Conservation (phyloP, 441 rosid species). For the Codiaeum variegatum region DNA sequence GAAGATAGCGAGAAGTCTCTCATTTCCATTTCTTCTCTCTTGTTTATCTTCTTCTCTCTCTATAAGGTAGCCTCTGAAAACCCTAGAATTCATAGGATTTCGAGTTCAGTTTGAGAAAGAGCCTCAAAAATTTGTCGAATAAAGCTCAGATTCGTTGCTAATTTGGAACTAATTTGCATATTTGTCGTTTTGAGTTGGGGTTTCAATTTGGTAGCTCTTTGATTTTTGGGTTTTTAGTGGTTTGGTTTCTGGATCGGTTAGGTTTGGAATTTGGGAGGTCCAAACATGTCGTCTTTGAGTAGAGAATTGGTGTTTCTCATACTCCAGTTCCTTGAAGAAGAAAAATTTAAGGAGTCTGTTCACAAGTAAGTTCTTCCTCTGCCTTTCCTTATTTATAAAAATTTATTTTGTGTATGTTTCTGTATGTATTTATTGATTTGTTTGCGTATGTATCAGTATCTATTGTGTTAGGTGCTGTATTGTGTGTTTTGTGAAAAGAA, state of each 20-base stretch:
- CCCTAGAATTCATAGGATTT: constrained; percentile 61
- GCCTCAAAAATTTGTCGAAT: constrained; percentile 5
- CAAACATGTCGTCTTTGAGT: constrained; percentile 70
- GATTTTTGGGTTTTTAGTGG: background rate
- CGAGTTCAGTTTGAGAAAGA: constrained; percentile 22
- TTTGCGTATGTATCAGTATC: background rate
- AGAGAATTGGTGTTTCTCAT: constrained; percentile 88
- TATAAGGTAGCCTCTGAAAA: constrained; percentile 50
- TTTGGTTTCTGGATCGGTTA: constrained; percentile 17
- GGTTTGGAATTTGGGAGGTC: background rate
- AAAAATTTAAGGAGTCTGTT: constrained; percentile 80
- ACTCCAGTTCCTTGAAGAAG: constrained; percentile 92
- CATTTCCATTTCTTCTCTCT: constrained; percentile 30
- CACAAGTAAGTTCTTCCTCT: constrained; percentile 49
- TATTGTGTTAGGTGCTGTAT: background rate
- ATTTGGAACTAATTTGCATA: constrained; percentile 4
- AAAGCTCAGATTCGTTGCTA: constrained; percentile 24
- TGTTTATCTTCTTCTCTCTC: constrained; percentile 22
- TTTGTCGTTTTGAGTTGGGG: constrained; percentile 4
- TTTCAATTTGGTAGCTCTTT: constrained; percentile 16
- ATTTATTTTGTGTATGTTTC: background rate
- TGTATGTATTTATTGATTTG: background rate
- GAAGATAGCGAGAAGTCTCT: constrained; percentile 73
- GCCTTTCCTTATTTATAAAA: background rate
- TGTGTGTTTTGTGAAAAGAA: background rate